Base-by-base conservation (phyloP, 2,329 filamentous ascomycete genomes). In the Fusarium sp. region DNA sequence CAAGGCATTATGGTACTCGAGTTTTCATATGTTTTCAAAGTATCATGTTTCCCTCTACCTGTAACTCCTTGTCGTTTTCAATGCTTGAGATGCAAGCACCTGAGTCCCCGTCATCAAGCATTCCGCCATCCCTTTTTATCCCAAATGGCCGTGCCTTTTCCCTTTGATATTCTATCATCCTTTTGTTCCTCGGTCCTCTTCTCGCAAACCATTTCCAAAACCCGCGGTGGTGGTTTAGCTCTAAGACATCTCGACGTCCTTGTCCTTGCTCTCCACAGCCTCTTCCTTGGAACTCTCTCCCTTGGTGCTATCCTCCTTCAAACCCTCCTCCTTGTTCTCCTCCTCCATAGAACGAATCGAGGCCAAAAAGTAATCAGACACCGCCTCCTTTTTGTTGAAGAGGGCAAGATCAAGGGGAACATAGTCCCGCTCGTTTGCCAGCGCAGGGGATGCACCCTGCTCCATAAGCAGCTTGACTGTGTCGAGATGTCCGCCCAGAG, bases 371-470 rank as follows among this genome's bases (percentile, higher is more conserved):
- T 88, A 91, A 67, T 92, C 88, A 5, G 91, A 90, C 11, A 93
- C 90, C 8, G 91, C 87, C 62, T 86, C 86, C 86, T 94, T 92
- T 76, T 92, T 90, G 73, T 91, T 90, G 76, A 93, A 88, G 81
- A 93, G 90, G 18, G 93, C 93, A 76, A 95, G 86, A 77, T 95
- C 94, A 3, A 95, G 86, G 4, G 93, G 91, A 77, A 95, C 93
- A 78, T 97, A 94, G 32, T 97, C 95, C 57, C 93, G 93, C 80
- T 92, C 90, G 81, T 98, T 98, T 79, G 92, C 92, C 35, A 95
- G 85, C 13, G 91, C 91, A 6, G 95, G 92, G 68, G 95, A 92
- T 1, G 95, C 95, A 3, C 95, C 95, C 4, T 91, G 87, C 52
- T 92, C 91, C 2, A 98, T 87, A 14, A 99, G 88, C 1, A 91